These are phyloP conservation scores for Suillus luteus DNA, from an alignment of 768 basidiomycete species.

Conservation along the genomic window DNA sequence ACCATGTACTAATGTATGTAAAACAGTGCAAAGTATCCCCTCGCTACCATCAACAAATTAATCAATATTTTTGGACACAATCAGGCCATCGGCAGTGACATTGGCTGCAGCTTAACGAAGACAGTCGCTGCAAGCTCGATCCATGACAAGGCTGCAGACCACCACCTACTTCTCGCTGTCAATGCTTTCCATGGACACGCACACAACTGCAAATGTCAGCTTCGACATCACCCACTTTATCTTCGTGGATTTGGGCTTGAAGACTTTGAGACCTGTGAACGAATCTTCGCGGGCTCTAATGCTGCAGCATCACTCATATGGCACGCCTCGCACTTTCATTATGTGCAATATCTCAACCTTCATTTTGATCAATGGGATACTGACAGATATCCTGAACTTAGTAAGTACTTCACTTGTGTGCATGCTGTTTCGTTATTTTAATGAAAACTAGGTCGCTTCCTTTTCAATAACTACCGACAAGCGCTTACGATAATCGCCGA, in stretches of 20 bases:
- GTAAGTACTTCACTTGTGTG: constrained; percentile 1
- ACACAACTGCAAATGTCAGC: constrained; percentile 15
- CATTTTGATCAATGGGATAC: constrained; percentile 14
- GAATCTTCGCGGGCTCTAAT: constrained; percentile 16
- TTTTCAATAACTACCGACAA: constrained; percentile 22
- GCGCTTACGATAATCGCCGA: constrained; percentile 15
- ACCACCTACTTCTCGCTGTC: not conserved
- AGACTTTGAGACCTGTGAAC: constrained; percentile 20
- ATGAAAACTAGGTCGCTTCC: constrained; percentile 11
- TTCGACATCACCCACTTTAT: constrained; percentile 13
- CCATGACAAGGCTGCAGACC: not conserved
- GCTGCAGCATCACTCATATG: too few relatives aligned
- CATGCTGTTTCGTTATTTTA: not conserved
- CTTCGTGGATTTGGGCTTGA: not conserved
- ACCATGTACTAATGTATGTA: too few relatives aligned
- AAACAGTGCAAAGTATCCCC: too few relatives aligned
- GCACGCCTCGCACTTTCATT: too few relatives aligned
- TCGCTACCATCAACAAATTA: too few relatives aligned
- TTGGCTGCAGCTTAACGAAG: not conserved
- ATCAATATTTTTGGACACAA: too few relatives aligned
- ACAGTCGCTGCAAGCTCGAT: not conserved
- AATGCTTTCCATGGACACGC: constrained; percentile 6
- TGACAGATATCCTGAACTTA: constrained; percentile 8
- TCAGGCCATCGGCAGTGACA: too few relatives aligned
- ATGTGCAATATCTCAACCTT: constrained; percentile 6